Conservation (phyloP, 2,329 filamentous ascomycete species). For the Leptographium galeiforme region DNA sequence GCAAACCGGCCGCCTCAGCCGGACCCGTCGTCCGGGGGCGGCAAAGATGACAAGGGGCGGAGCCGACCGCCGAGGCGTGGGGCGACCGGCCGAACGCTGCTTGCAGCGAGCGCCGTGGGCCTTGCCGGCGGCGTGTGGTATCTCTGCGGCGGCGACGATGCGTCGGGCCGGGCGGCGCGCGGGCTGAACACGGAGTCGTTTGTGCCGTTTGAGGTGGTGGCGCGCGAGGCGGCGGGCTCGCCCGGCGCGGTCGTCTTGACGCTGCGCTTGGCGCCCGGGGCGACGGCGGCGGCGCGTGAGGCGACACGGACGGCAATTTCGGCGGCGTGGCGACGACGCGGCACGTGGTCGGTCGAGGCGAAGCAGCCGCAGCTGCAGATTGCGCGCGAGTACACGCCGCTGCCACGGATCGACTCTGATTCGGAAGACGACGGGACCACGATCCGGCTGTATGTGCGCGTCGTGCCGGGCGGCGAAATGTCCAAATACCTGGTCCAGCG, state of each 20-base stretch:
- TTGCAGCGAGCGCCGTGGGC: neutral
- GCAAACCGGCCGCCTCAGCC: too few relatives aligned
- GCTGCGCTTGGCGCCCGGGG: conserved; percentile 28
- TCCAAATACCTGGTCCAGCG: conserved; percentile 65
- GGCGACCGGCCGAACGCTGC: neutral
- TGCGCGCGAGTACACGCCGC: conserved; percentile 76
- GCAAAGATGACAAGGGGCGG: neutral
- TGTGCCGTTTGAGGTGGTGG: conserved; percentile 49
- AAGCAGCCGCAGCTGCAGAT: conserved; percentile 94
- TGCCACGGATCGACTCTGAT: conserved; percentile 41
- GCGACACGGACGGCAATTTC: conserved; percentile 15
- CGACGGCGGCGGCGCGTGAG: neutral
- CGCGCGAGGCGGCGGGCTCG: conserved; percentile 45
- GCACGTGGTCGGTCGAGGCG: conserved; percentile 80
- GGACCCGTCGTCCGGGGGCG: too few relatives aligned
- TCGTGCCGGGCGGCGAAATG: conserved; percentile 68
- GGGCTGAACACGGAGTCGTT: conserved; percentile 47
- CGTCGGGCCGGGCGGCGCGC: neutral
- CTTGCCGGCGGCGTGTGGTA: neutral
- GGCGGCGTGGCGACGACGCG: conserved; percentile 38
- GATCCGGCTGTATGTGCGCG: conserved; percentile 66
- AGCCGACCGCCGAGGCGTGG: neutral
- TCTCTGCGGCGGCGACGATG: neutral
- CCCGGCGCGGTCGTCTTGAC: conserved; percentile 57
- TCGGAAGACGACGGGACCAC: neutral